Percentiles rank a stretch among this genome's conserved stretches.
phyloP scores from a whole-genome alignment of 257 asterid genomes.

The Nicotiana tabacum region DNA sequence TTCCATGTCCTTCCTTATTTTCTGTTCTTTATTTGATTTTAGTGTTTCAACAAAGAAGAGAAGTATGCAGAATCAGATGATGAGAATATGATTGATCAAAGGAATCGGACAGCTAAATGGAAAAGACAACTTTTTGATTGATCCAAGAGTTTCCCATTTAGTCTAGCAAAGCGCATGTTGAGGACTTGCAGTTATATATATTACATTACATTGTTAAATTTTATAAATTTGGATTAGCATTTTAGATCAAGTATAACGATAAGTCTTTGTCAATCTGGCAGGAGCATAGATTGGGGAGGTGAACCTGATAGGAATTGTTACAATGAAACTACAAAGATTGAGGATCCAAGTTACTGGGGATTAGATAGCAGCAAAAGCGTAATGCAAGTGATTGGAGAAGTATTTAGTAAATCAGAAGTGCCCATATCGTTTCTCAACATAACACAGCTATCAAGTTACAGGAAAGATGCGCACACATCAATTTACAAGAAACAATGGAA shows the following conservation, averaged over 20 bases:
- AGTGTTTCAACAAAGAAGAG: not conserved
- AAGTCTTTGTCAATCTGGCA: constrained; percentile 3
- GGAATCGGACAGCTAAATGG: no score
- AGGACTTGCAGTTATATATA: not conserved
- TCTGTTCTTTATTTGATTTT: not conserved
- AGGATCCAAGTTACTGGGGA: constrained; percentile 50
- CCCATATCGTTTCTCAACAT: constrained; percentile 54
- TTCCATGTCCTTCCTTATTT: not conserved
- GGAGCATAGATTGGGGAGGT: constrained; percentile 68
- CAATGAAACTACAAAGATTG: constrained; percentile 43
- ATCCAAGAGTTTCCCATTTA: not conserved
- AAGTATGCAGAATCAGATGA: not conserved
- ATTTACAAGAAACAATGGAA: constrained; percentile 60
- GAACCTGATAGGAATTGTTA: constrained; percentile 43
- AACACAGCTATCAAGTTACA: not conserved
- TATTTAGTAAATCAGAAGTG: constrained; percentile 28
- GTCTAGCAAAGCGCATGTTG: not conserved
- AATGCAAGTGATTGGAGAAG: constrained; percentile 38
- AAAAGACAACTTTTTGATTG: not conserved
- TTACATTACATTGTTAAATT: not conserved
- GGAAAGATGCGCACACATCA: constrained; percentile 69
- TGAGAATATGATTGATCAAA: not conserved
- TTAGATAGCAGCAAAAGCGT: constrained; percentile 31
- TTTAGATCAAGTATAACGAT: not conserved
- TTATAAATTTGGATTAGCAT: not conserved